Evolutionary conservation across 306 rosid species (phyloP).

Genomic region (Trifolium repens): DNA sequence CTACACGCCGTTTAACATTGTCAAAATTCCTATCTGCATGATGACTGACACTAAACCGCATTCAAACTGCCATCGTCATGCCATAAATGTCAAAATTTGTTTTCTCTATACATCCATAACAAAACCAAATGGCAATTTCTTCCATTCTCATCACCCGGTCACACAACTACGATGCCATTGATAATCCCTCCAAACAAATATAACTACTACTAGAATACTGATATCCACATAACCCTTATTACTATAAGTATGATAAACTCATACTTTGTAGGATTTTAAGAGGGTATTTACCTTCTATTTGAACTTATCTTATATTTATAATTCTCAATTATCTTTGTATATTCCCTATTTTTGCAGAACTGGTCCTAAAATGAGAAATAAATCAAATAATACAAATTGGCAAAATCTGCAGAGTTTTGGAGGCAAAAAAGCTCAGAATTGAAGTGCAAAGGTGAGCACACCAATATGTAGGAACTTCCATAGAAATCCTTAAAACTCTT

Average conservation of each 20-base stretch:
- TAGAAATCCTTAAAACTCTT: neutral
- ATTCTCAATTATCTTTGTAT: neutral
- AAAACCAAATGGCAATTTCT: conserved; percentile 10
- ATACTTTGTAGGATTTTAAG: neutral
- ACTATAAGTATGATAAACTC: conserved; percentile 22
- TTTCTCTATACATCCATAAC: conserved; percentile 7
- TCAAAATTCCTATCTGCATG: neutral
- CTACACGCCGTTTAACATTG: conserved; percentile 8
- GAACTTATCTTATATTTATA: neutral
- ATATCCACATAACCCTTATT: neutral
- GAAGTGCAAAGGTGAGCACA: neutral
- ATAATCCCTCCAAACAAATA: neutral
- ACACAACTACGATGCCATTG: neutral
- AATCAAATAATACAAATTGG: neutral
- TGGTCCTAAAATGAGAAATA: neutral
- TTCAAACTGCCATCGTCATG: conserved; percentile 5
- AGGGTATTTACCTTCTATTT: neutral
- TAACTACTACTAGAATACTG: neutral
- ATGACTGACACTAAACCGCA: neutral
- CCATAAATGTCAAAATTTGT: neutral
- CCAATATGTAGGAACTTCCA: neutral
- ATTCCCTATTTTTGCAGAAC: neutral
- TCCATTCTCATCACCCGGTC: conserved; percentile 24
- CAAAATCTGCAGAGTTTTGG: neutral
- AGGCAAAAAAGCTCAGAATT: neutral